A percentile compares a stretch with the other conserved stretches of the same genome.
Evolutionary conservation across 1,284 basidiomycete species (phyloP).

Genomic region (Cryptococcus sp.): DNA sequence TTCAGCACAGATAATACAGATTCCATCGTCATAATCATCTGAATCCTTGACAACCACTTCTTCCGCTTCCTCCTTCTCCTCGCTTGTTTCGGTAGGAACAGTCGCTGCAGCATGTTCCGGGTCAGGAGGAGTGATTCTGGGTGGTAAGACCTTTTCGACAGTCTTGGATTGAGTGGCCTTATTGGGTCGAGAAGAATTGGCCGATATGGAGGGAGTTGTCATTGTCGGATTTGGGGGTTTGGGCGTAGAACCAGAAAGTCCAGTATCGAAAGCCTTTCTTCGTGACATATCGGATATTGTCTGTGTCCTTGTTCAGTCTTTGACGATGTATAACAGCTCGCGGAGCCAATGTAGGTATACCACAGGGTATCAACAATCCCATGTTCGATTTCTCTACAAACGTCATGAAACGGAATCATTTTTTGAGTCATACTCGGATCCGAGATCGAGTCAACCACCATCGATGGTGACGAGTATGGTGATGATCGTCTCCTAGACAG

Average conservation of each 20-base stretch:
- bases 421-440: no score
- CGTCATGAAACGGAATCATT: no score
- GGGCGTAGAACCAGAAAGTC: conserved; percentile 7
- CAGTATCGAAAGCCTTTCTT: conserved; percentile 31
- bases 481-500: no score
- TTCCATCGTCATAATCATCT: conserved; percentile 40
- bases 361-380: no score
- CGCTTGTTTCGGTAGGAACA: conserved; percentile 16
- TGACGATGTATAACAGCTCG: no score
- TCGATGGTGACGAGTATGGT: no score
- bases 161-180: neutral
- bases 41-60: neutral
- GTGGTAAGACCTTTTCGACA: conserved; percentile 1
- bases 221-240: neutral
- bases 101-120: conserved; percentile 13
- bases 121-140: conserved; percentile 17
- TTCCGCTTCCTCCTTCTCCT: conserved; percentile 4
- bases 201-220: neutral
- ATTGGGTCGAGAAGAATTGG: neutral
- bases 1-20: conserved; percentile 95
- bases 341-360: no score
- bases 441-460: no score
- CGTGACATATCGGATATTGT: conserved; percentile 23
- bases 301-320: neutral
- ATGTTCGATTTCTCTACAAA: no score